Percentiles rank a stretch among this genome's conserved stretches.
Conservation (phyloP, 768 basidiomycete species). For the Cystofilobasidium macerans region DNA sequence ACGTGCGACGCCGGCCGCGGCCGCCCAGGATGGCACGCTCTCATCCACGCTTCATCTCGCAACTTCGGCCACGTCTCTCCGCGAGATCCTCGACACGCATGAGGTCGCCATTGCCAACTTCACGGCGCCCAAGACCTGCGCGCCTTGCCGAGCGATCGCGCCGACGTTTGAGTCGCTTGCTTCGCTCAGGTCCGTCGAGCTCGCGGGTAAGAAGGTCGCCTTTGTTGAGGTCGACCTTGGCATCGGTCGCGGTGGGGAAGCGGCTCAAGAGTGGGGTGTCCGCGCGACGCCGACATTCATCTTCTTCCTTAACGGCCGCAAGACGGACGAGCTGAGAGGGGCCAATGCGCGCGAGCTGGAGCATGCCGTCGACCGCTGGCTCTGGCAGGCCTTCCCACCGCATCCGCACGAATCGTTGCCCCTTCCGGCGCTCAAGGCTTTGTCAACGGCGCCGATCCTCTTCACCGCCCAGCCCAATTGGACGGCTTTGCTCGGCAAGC, state of each 20-base stretch:
- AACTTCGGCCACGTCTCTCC: conserved; percentile 65
- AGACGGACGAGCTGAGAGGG: conserved; percentile 64
- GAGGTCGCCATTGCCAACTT: conserved; percentile 70
- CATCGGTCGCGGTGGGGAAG: conserved; percentile 51
- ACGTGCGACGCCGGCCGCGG: conserved; percentile 36
- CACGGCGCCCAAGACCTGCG: conserved; percentile 58
- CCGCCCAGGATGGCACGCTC: conserved; percentile 41
- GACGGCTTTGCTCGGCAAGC: conserved; percentile 53
- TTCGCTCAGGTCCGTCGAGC: conserved; percentile 43
- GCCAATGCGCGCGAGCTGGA: conserved; percentile 57
- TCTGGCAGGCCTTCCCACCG: conserved; percentile 74
- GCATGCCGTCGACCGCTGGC: conserved; percentile 60
- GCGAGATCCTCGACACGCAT: conserved; percentile 53
- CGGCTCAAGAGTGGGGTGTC: conserved; percentile 57
- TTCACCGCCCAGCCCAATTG: conserved; percentile 61
- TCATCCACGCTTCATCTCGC: conserved; percentile 57
- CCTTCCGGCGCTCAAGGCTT: conserved; percentile 51
- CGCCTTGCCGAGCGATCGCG: conserved; percentile 71
- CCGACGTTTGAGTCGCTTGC: conserved; percentile 73
- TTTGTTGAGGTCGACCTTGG: conserved; percentile 78
- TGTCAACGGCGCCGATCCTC: conserved; percentile 64
- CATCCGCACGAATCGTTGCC: conserved; percentile 61
- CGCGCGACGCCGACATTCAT: conserved; percentile 76
- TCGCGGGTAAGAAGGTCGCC: conserved; percentile 44
- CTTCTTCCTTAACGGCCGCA: conserved; percentile 61